Conservation (phyloP, 163 green algal genomes). For the Chlamydomonas reinhardtii region DNA sequence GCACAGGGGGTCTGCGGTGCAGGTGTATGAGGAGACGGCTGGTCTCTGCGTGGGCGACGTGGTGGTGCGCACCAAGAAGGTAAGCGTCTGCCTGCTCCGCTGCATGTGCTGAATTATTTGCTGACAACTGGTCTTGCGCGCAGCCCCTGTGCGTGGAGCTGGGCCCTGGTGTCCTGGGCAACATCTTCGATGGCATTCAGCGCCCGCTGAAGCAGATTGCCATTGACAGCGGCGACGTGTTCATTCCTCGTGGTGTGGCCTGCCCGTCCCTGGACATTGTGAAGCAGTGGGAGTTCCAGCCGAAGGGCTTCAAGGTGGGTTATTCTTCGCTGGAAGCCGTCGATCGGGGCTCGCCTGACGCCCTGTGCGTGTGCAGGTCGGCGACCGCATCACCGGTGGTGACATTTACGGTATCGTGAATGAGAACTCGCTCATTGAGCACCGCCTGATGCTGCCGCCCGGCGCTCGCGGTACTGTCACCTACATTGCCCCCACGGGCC, state of each 20-base stretch:
- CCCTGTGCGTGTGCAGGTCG: conserved; percentile 73
- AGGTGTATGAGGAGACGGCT: conserved; percentile 99
- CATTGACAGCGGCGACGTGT: conserved; percentile 82
- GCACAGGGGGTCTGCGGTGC: conserved; percentile 1
- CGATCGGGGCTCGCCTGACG: neutral
- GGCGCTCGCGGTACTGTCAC: conserved; percentile 86
- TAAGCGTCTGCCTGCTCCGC: conserved; percentile 30
- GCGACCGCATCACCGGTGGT: conserved; percentile 92
- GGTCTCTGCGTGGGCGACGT: conserved; percentile 96
- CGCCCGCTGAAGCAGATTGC: conserved; percentile 97
- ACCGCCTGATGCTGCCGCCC: conserved; percentile 94
- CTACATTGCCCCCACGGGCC: conserved; percentile 91
- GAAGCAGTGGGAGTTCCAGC: conserved; percentile 94
- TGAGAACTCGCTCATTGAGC: conserved; percentile 97
- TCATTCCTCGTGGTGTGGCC: conserved; percentile 97
- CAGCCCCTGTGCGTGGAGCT: conserved; percentile 97
- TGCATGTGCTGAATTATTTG: neutral
- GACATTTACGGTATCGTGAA: conserved; percentile 97
- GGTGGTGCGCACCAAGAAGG: conserved; percentile 94
- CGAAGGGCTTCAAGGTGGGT: conserved; percentile 91
- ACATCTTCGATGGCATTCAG: conserved; percentile 99
- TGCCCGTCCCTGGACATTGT: conserved; percentile 91
- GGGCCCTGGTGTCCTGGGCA: conserved; percentile 95
- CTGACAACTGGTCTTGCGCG: conserved; percentile 22
- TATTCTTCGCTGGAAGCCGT: neutral